Conservation (phyloP, 352 stramenopile species). For the Globisporangium carolinianum region DNA sequence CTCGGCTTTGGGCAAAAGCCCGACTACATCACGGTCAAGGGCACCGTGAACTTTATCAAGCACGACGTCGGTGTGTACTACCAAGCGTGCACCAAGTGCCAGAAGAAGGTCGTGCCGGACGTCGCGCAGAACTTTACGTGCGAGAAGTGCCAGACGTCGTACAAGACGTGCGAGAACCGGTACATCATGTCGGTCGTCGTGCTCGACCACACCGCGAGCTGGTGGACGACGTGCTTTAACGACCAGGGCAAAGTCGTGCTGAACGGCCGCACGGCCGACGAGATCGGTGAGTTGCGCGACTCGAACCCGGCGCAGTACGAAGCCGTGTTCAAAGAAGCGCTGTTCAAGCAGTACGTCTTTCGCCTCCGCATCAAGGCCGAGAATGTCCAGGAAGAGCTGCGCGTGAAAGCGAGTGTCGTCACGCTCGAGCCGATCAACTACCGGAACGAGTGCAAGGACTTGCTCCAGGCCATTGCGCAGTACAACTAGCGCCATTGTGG, state of each 20-base stretch:
- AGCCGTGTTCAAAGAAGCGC: conserved; percentile 88
- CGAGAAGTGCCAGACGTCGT: conserved; percentile 95
- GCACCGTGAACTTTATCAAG: conserved; percentile 96
- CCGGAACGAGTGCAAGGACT: conserved; percentile 85
- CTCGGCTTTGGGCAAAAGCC: conserved; percentile 94
- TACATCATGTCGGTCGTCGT: conserved; percentile 95
- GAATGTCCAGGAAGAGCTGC: conserved; percentile 93
- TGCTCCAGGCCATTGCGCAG: conserved; percentile 90
- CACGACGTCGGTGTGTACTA: conserved; percentile 88
- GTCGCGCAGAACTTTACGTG: conserved; percentile 94
- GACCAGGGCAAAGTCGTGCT: conserved; percentile 94
- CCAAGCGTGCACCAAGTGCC: conserved; percentile 83
- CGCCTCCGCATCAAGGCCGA: conserved; percentile 93
- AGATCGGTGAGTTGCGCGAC: conserved; percentile 84
- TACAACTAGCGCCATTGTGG: conserved; percentile 55
- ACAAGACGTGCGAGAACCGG: conserved; percentile 90
- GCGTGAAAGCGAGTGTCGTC: conserved; percentile 91
- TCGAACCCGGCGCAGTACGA: conserved; percentile 89
- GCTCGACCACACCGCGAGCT: conserved; percentile 90
- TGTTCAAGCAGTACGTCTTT: conserved; percentile 88
- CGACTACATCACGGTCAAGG: conserved; percentile 96
- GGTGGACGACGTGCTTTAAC: conserved; percentile 97
- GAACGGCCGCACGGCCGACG: conserved; percentile 87
- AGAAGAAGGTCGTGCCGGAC: conserved; percentile 90
- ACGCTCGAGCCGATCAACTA: conserved; percentile 92